Percentiles rank a stretch among this genome's conserved stretches.
Conservation (phyloP, 2,329 filamentous ascomycete genomes). For the Aspergillus ochraceus region DNA sequence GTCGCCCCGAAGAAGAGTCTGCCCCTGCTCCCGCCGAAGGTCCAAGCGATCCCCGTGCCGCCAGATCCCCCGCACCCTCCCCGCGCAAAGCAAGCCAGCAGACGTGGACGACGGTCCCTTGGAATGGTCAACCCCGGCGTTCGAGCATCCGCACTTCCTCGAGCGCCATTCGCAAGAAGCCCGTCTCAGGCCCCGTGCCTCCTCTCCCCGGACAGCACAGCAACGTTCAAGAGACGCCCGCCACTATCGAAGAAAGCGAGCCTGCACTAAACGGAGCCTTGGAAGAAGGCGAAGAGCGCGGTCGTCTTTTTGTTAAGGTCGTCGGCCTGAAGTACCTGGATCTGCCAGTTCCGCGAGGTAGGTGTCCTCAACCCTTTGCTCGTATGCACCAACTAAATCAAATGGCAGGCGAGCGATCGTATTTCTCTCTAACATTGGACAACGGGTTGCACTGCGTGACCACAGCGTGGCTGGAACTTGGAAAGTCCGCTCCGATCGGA, state of each 20-base stretch:
- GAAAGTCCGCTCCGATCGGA: constrained; percentile 87
- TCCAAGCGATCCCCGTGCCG: constrained; percentile 40
- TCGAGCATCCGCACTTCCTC: constrained; percentile 61
- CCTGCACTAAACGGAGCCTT: constrained; percentile 57
- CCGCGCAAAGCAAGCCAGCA: constrained; percentile 80
- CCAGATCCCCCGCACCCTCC: constrained; percentile 66
- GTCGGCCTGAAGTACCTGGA: constrained; percentile 95
- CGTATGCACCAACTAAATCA: constrained; percentile 23
- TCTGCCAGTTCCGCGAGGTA: constrained; percentile 85
- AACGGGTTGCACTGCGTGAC: constrained; percentile 98
- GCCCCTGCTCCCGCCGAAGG: constrained; percentile 28
- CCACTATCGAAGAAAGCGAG: constrained; percentile 70
- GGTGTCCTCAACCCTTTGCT: constrained; percentile 35
- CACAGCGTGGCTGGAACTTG: constrained; percentile 90
- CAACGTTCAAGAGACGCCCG: constrained; percentile 64
- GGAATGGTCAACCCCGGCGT: constrained; percentile 79
- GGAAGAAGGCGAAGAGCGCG: constrained; percentile 82
- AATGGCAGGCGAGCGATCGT: constrained; percentile 74
- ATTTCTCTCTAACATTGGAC: constrained; percentile 96
- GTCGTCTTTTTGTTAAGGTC: constrained; percentile 96
- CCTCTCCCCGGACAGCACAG: constrained; percentile 87
- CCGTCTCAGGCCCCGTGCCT: constrained; percentile 66
- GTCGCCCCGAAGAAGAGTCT: constrained; percentile 61
- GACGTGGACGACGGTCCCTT: constrained; percentile 95
- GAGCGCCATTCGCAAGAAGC: constrained; percentile 61